Base-by-base conservation (phyloP, 305 asterid genomes). In the Vinca major region DNA sequence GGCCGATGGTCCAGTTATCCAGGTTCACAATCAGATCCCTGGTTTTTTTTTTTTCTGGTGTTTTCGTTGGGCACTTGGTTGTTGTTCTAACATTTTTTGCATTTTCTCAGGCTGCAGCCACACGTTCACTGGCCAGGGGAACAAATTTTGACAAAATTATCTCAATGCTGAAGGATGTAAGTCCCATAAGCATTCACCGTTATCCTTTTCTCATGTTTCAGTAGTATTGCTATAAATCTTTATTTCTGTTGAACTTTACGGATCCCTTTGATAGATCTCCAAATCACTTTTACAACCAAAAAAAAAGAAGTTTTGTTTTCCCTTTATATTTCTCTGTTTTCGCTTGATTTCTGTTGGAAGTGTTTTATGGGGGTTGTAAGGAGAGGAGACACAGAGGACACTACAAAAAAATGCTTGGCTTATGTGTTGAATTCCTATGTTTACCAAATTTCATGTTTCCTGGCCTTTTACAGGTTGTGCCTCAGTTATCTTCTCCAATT, bases 1-100 rank as follows among this genome's bases (percentile, higher is more conserved):
- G 78, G 98, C 97, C 65, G 98, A 92, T 80, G 98, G 98, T 43
- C 97, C 98, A 41, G 96, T 92, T 71, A 90, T 92, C 77, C 98
- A 92, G 96, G 98, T 90, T 43, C 62, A 44, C 9, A 4, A 43
- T 37, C 33, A 26, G 0, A 26, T 26, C 33, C 33, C 33, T n/a
- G 33, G 33, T 26, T 26, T 26, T 26, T 0, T 10, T 69, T 14
- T 6, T 16, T 57, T 54, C 21, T 19, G n/a, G 41, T 50, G 57
- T 68, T 58, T 8, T 60, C 0, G 14, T 53, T 73, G 17, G 14
- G 21, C 33, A 43, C 55, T 4, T 53, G 39, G 50, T 54, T 43
- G 20, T 40, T 70, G 4, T 68, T 50, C 63, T 45, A 70, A 56
- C 70, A 40, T 41, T 53, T 60, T 14, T 51, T 62, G 33, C 67